A percentile compares a stretch with the other conserved stretches of the same genome.
Conservation (phyloP, 2,329 filamentous ascomycete species). For the Colletotrichum horii region DNA sequence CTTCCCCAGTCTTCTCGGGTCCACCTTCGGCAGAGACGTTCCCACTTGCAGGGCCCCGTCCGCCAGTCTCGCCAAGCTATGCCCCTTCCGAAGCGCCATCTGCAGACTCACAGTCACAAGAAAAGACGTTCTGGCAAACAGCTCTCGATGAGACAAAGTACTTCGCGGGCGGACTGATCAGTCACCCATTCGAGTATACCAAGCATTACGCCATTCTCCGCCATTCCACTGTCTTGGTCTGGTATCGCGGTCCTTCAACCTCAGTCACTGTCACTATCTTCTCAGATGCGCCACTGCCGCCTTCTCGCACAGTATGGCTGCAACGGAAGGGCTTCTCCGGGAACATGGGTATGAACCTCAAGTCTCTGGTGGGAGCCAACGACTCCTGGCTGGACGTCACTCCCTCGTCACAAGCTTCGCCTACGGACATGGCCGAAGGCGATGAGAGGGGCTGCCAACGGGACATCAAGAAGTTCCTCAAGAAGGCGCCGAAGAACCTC, state of each 20-base stretch:
- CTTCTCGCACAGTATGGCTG: conserved; percentile 67
- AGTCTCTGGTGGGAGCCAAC: conserved; percentile 64
- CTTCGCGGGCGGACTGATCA: conserved; percentile 69
- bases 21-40: neutral
- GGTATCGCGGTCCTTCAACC: conserved; percentile 70
- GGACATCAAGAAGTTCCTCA: conserved; percentile 68
- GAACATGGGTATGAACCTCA: conserved; percentile 70
- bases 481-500: conserved; percentile 53
- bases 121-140: conserved; percentile 45
- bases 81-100: neutral
- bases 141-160: conserved; percentile 65
- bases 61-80: neutral
- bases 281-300: conserved; percentile 60
- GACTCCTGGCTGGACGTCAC: conserved; percentile 73
- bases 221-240: conserved; percentile 67
- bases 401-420: conserved; percentile 51
- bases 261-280: conserved; percentile 70
- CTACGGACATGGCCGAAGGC: conserved; percentile 53
- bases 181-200: conserved; percentile 67
- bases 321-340: conserved; percentile 73
- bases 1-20: neutral
- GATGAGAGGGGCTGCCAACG: conserved; percentile 73
- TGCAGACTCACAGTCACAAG: neutral
- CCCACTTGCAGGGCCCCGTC: neutral
- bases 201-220: conserved; percentile 71